Evolutionary conservation across 2,329 filamentous ascomycete species (phyloP).

Genomic region (Talaromyces sp.): DNA sequence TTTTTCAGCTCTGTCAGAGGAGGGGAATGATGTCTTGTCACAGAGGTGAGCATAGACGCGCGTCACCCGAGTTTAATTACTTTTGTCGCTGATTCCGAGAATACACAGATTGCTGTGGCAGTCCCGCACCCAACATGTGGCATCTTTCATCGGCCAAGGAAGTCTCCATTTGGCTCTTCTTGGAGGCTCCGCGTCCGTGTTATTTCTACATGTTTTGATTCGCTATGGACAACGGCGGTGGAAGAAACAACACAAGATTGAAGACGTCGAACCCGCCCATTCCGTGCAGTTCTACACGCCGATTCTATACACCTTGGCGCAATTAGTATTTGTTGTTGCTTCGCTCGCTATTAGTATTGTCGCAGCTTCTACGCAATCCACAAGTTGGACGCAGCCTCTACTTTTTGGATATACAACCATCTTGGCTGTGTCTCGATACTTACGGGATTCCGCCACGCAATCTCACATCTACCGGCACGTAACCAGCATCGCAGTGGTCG

Average conservation of each 20-base stretch:
- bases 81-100: background rate
- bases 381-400: slow-evolving; percentile 13
- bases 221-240: slow-evolving; percentile 8
- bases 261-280: slow-evolving; percentile 5
- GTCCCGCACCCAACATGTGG: slow-evolving; percentile 16
- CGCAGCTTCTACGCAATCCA: background rate
- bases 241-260: background rate
- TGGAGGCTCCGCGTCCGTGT: slow-evolving; percentile 15
- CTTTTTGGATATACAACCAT: slow-evolving; percentile 20
- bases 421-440: slow-evolving; percentile 16
- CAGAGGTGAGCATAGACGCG: background rate
- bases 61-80: background rate
- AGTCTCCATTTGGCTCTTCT: slow-evolving; percentile 18
- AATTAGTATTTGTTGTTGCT: slow-evolving; percentile 3
- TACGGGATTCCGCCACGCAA: slow-evolving; percentile 11
- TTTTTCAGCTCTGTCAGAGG: background rate
- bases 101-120: slow-evolving; percentile 15
- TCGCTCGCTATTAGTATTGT: slow-evolving; percentile 5
- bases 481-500: slow-evolving; percentile 16
- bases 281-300: slow-evolving; percentile 7
- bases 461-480: slow-evolving; percentile 19
- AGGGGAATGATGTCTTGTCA: background rate
- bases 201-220: slow-evolving; percentile 13
- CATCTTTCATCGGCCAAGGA: slow-evolving; percentile 20
- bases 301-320: slow-evolving; percentile 6